Base-by-base conservation (phyloP, 208 protist genomes). In the Vickermania spadyakhi region DNA sequence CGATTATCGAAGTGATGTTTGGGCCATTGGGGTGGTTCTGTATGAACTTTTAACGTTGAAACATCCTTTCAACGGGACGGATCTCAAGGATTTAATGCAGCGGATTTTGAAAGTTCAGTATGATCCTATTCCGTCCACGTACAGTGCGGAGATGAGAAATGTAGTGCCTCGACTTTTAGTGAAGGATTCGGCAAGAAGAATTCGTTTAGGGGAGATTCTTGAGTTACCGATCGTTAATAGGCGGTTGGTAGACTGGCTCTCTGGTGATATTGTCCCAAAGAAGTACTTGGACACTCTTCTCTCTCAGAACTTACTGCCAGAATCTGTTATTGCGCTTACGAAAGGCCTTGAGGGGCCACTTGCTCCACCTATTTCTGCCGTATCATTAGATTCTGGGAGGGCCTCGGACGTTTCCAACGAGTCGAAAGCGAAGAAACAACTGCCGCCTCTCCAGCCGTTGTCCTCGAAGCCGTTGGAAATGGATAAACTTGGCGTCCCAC, bases 1-100 rank as follows among this genome's bases (percentile, higher is more conserved):
- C 66, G 91, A 97, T 67, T 72, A 89, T 64, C 83, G 79, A 22
- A 96, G 89, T 64, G 96, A 98, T 78, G 85, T 97, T 7, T 98
- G 96, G 95, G 87, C 93, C 1, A 66, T 98, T 0, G 93, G 93
- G 5, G 87, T 94, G 1, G 79, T 96, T 14, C 59, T 96, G 25
- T 97, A 95, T 69, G 93, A 97, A 61, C 50, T 93, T 50, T 64
- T 95, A 26, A 73, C 89, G 0, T 58, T 94, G 28, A 85, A 85
- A 52, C 92, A 94, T 69, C 88, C 92, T 1, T 97, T 97, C 63
- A 91, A 89, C 58, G 87, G 84, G 21, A 85, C 64, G 31, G 89
- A 86, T 69, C 86, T 95, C 77, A 84, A 85, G 50, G 86, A 81
- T 3, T 67, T 97, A 21, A 90, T 94, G 73, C 86, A 93, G 71